Evolutionary conservation across 345 rosid species (phyloP), one percentile per base, ranked within the genome.

Genomic region (Corymbia maculata): DNA sequence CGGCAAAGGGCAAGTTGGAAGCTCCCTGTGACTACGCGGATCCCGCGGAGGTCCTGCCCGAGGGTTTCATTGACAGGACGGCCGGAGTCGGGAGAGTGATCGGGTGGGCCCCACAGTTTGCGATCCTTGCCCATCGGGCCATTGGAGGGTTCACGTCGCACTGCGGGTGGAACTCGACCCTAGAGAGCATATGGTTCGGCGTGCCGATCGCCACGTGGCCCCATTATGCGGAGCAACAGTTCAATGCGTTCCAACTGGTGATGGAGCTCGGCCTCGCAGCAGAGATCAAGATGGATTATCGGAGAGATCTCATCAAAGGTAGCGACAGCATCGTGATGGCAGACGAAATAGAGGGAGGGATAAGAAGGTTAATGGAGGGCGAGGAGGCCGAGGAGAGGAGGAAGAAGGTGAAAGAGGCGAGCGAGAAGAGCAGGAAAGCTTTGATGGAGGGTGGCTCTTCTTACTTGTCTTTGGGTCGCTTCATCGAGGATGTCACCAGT

Each of bases 101-200:
- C 22, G 93, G 94, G 52, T 94, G 96, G 97, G 95, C 96, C 14
- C 97, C 95, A 10, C 91, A 89, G 32, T 87, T 49, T 6, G 49
- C 79, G 13, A 57, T 88, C 5, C 79, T 90, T 28, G 90, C 86
- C 32, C 92, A 88, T 87, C 50, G 3, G 17, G 82, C 93, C 3
- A 80, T 92, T 6, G 94, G 95, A 19, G 96, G 95, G 13, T 95
- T 94, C 36, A 93, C 94, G 36, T 89, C 95, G 15, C 95, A 95
- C 47, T 92, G 95, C 26, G 95, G 96, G 6, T 94, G 96, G 95
- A 93, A 94, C 68, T 95, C 97, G 2, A 91, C 53, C 0, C 42
- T 94, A 15, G 95, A 95, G 87, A 93, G 94, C 47, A 52, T 94
- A n/a, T 59, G 68, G 30, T 59, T 59, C 7, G 30, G 30, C 30